Percentiles rank a stretch among this genome's conserved stretches.
These are phyloP conservation scores for Deinandra increscens DNA, from an alignment of 129 eudicot species.

Conservation along the genomic window DNA sequence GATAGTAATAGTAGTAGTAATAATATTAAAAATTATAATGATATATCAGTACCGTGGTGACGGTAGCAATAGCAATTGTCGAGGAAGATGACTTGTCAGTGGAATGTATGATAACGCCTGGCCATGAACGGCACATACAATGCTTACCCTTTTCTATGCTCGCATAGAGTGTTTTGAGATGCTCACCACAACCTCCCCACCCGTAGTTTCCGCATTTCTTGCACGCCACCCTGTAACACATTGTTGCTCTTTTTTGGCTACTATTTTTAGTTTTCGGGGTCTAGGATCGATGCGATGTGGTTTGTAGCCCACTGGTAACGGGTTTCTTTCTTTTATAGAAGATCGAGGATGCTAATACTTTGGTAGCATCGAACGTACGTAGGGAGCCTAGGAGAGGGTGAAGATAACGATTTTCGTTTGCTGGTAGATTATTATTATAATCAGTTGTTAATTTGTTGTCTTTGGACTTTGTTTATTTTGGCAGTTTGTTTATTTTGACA, in stretches of 20 bases:
- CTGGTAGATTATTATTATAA: background rate
- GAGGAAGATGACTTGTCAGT: constrained; percentile 29
- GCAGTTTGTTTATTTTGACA: no score
- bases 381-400: constrained; percentile 28
- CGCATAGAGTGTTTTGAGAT: constrained; percentile 45
- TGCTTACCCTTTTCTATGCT: constrained; percentile 62
- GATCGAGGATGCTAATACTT: background rate
- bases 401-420: constrained; percentile 24
- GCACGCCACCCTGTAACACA: constrained; percentile 66
- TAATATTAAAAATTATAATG: no score
- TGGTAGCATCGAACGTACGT: background rate
- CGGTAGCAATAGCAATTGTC: constrained; percentile 13
- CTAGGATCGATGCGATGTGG: background rate
- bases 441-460: background rate
- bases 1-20: no score
- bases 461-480: constrained; percentile 21
- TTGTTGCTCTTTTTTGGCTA: constrained; percentile 7
- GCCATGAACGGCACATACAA: constrained; percentile 84
- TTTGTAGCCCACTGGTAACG: background rate
- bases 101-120: constrained; percentile 56
- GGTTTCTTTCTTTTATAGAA: background rate
- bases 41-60: constrained; percentile 5
- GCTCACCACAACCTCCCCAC: constrained; percentile 81
- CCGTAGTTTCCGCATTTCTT: constrained; percentile 57
- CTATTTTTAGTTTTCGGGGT: background rate